Evolutionary conservation across 768 basidiomycete species (phyloP), one percentile per base, ranked within the genome.

Genomic region (Mrakia gelida): DNA sequence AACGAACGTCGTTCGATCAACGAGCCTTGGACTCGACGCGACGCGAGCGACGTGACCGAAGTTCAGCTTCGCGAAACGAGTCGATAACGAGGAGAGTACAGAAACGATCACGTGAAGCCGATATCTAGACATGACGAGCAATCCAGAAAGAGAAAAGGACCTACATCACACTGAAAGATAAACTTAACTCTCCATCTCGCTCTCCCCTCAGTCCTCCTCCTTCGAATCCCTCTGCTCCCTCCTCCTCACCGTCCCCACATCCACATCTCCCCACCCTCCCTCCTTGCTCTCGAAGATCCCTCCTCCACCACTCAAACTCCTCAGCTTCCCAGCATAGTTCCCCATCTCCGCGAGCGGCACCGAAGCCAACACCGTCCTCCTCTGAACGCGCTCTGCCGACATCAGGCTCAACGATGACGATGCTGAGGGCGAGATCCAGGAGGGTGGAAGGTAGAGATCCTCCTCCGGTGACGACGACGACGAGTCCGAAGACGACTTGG

Each of bases 271-370:
- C 85, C 94, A 95, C 23, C 92, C 93, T n/a, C 89, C 91, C 70
- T 88, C 88, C 43, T 85, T 85, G 90, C 92, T 91, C 82, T 94
- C 92, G 81, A 94, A 94, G 26, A 86, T 82, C 18, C 92, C 93
- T 82, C 92, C 89, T 5, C 93, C 93, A 68, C 92, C 93, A 1
- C 92, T 91, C 54, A 94, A 84, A 0, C 93, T 91, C 26, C 93
- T 90, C 72, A 95, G 84, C 23, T 92, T 87, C 67, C 87, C 90
- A 13, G 92, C 90, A 81, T 92, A 95, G 83, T 94, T 91, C 28
- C 94, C 86, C 88, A 93, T 91, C 81, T 87, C 88, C 81, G 90
- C 92, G n/a, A 95, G 87, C 3, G 93, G 93, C 28, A 91, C 92
- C 43, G 90, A 80, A 15, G 90, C 92, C 78, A 89, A 84, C 34